Percentiles rank a stretch among this genome's conserved stretches.
phyloP scores from a whole-genome alignment of 352 stramenopile species.

The Pythium sukuiense region DNA sequence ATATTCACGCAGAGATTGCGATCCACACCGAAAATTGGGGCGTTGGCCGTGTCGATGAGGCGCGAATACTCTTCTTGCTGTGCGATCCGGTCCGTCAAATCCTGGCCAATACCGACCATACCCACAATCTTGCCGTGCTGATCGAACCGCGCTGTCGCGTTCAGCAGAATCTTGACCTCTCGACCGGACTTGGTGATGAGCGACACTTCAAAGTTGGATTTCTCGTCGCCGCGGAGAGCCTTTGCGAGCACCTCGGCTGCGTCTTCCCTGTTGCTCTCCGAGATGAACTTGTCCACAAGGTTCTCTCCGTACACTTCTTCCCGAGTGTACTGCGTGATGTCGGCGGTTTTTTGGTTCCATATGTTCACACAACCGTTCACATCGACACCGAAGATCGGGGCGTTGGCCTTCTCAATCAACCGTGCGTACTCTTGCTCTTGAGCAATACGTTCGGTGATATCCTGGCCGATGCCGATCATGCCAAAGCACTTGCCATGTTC shows the following conservation, averaged over 20 bases:
- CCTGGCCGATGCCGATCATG: constrained; percentile 86
- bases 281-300: constrained; percentile 62
- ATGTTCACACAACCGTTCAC: constrained; percentile 87
- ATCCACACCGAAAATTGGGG: constrained; percentile 71
- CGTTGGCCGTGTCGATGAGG: constrained; percentile 69
- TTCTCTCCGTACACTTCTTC: constrained; percentile 64
- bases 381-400: constrained; percentile 91
- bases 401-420: constrained; percentile 91
- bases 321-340: constrained; percentile 81
- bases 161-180: constrained; percentile 73
- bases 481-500: constrained; percentile 80
- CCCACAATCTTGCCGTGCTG: constrained; percentile 63
- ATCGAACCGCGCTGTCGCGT: constrained; percentile 61
- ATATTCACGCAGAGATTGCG: constrained; percentile 78
- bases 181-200: constrained; percentile 69
- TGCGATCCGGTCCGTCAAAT: constrained; percentile 60
- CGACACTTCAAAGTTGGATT: constrained; percentile 74
- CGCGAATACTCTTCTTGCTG: constrained; percentile 59
- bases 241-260: constrained; percentile 52
- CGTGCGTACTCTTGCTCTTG: constrained; percentile 88
- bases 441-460: constrained; percentile 83
- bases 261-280: constrained; percentile 51
- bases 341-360: constrained; percentile 90
- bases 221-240: constrained; percentile 47
- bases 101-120: constrained; percentile 68